Evolutionary conservation across 2,329 filamentous ascomycete species (phyloP).

Genomic region (Tolypocladium cylindrosporum): DNA sequence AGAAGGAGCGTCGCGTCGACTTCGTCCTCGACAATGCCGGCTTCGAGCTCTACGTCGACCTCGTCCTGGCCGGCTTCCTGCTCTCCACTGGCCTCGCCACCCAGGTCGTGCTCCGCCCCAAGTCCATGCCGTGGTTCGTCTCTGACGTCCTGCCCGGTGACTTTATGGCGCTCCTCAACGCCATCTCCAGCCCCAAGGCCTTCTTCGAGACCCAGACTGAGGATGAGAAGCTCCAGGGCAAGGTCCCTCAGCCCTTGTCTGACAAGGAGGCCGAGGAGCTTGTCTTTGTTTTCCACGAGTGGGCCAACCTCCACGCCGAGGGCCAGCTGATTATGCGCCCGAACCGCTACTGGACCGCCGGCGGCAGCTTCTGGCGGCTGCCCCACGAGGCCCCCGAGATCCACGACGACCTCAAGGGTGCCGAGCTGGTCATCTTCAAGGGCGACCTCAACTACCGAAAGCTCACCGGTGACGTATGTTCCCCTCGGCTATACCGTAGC

Average conservation of each 20-base stretch:
- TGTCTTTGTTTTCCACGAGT: slow-evolving; percentile 70
- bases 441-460: slow-evolving; percentile 96
- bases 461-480: slow-evolving; percentile 71
- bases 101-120: slow-evolving; percentile 79
- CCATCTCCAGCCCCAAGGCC: slow-evolving; percentile 62
- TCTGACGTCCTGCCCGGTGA: slow-evolving; percentile 86
- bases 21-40: slow-evolving; percentile 96
- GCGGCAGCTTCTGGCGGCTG: slow-evolving; percentile 81
- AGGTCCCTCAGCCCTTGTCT: slow-evolving; percentile 50
- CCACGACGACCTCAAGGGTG: slow-evolving; percentile 66
- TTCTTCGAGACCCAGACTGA: slow-evolving; percentile 73
- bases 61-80: slow-evolving; percentile 85
- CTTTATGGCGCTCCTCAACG: slow-evolving; percentile 72
- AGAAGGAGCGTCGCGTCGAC: slow-evolving; percentile 69
- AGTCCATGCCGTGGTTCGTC: slow-evolving; percentile 96
- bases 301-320: slow-evolving; percentile 70
- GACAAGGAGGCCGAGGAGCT: slow-evolving; percentile 59
- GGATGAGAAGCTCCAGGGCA: slow-evolving; percentile 49
- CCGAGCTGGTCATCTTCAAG: slow-evolving; percentile 91
- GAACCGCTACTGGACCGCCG: slow-evolving; percentile 85
- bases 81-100: slow-evolving; percentile 79
- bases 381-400: slow-evolving; percentile 59
- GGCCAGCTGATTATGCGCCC: slow-evolving; percentile 75
- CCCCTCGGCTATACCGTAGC: accelerated
- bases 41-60: slow-evolving; percentile 93